Evolutionary conservation across 495 filamentous ascomycete genomes (phyloP), one percentile per base, ranked within the genome.

Genomic region (Durotheca rogersii): DNA sequence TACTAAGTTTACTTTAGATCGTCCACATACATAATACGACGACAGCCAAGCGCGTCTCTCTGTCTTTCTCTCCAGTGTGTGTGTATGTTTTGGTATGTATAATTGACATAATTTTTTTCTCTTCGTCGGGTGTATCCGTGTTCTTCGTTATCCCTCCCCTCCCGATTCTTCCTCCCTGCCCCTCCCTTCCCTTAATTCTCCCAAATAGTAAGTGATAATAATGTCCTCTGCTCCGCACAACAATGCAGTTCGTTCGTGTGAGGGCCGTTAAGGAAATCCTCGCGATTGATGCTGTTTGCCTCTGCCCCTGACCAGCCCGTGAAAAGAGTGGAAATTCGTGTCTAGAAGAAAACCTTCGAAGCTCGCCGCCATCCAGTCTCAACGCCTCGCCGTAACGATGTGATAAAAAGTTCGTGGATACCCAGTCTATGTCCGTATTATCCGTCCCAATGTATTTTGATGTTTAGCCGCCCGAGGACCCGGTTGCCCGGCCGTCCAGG

Each of bases 341-440:
- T 44, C 44, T 41, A 55, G 46, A 51, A 56, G 32, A 41, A 37
- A 34, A 53, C 34, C 35, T 43, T 19, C 20, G 12, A 54, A 34
- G 4, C 23, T 4, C 23, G 3, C 12, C 27, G 9, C 18, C 30
- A n/a, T n/a, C 54, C 27, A 36, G 14, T 49, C 35, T 49, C 31
- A 60, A 60, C 56, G 56, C 56, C 56, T 55, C 42, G 56, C 56
- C 56, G n/a, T n/a, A n/a, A n/a, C n/a, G n/a, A n/a, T n/a, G n/a
- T n/a, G n/a, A n/a, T n/a, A n/a, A n/a, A n/a, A 51, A 52, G 42
- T 21, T n/a, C 17, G 29, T 45, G 42, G 30, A 32, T 47, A 43
- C 46, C 56, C 46, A 47, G 36, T 60, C 56, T 60, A 60, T 56
- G 46, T n/a, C 25, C 25, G 18, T 47, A 18, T 46, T 46, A n/a